Evolutionary conservation across 305 asterid genomes (phyloP).

Genomic region (Ajuga reptans): DNA sequence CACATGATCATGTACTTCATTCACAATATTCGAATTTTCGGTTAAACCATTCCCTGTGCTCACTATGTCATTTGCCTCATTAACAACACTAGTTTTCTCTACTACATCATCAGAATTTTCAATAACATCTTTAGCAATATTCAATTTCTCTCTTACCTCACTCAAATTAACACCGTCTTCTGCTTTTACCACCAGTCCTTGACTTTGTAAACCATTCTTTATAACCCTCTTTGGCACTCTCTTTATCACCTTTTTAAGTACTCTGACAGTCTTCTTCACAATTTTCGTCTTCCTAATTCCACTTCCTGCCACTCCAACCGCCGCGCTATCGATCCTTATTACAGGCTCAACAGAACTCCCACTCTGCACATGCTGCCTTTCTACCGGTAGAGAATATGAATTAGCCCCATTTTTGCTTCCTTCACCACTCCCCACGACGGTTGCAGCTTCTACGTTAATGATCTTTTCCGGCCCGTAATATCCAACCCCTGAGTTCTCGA

Average conservation of each 20-base stretch:
- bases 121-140: neutral
- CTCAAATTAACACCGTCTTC: neutral
- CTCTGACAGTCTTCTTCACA: constrained; percentile 40
- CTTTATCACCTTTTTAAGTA: constrained; percentile 60
- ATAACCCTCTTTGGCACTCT: constrained; percentile 47
- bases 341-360: constrained; percentile 21
- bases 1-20: constrained; percentile 6
- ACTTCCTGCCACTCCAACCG: constrained; percentile 26
- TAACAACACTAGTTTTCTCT: neutral
- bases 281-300: constrained; percentile 38
- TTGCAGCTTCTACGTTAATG: constrained; percentile 7
- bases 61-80: constrained; percentile 9
- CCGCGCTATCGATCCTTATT: neutral
- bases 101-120: constrained; percentile 16
- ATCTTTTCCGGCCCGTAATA: constrained; percentile 6
- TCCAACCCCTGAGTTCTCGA: neutral
- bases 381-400: neutral
- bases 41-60: neutral
- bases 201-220: constrained; percentile 16
- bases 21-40: neutral
- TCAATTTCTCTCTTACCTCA: constrained; percentile 13
- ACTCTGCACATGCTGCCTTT: neutral
- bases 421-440: constrained; percentile 12
- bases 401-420: neutral
- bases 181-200: constrained; percentile 18